Evolutionary conservation across 371 early-diverging fungal species (phyloP).

Genomic region (Rhizopus arrhizus): DNA sequence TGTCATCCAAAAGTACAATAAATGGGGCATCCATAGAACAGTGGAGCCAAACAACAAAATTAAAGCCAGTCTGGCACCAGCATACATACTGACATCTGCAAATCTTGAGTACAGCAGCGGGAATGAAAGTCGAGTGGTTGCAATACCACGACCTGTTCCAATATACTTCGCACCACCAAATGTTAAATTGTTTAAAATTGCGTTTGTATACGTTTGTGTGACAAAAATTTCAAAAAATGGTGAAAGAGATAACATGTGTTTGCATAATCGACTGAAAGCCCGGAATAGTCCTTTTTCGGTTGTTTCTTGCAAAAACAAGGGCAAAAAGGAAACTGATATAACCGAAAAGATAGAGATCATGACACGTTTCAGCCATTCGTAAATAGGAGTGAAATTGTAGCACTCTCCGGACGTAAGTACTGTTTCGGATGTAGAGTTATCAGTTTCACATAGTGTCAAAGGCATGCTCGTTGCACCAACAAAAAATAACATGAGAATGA

Average conservation of each 20-base stretch:
- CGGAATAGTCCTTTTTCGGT: constrained; percentile 84
- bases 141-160: constrained; percentile 89
- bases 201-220: constrained; percentile 86
- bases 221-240: constrained; percentile 90
- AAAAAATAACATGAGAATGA: constrained; percentile 77
- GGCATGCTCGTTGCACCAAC: constrained; percentile 72
- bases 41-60: constrained; percentile 79
- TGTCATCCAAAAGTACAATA: constrained; percentile 88
- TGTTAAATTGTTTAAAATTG: constrained; percentile 77
- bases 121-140: constrained; percentile 83
- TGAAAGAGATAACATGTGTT: constrained; percentile 83
- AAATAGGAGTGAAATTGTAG: constrained; percentile 72
- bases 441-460: constrained; percentile 56
- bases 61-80: constrained; percentile 71
- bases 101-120: constrained; percentile 77
- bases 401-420: constrained; percentile 64
- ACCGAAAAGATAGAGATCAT: constrained; percentile 79
- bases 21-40: constrained; percentile 71
- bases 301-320: constrained; percentile 83
- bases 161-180: constrained; percentile 89
- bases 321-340: constrained; percentile 82
- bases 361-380: constrained; percentile 84
- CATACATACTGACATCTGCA: constrained; percentile 76
- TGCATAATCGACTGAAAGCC: constrained; percentile 73
- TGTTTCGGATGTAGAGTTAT: constrained; percentile 49